phyloP scores from a whole-genome alignment of 139 green algal species.

The Coelastrella sp. region DNA sequence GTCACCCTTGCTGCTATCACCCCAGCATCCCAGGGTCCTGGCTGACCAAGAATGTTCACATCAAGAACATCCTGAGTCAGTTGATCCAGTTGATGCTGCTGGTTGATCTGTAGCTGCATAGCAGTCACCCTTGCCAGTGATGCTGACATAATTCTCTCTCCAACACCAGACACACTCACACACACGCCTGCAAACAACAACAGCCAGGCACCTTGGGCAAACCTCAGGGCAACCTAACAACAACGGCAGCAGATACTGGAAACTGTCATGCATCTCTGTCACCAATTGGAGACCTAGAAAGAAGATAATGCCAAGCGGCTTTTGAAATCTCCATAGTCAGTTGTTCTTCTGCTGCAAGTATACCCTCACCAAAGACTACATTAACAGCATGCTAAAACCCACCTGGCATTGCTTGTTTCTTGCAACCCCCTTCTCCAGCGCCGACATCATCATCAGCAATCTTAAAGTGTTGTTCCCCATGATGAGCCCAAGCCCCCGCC shows the following conservation, averaged over 20 bases:
- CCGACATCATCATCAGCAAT: neutral
- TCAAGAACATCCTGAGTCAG: neutral
- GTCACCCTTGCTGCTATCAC: constrained; percentile 22
- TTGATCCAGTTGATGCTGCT: neutral
- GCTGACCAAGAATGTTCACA: neutral
- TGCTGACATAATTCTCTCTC: constrained; percentile 76
- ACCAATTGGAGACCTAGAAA: too few species aligned
- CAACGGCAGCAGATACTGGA: too few species aligned
- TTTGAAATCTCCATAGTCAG: too few species aligned
- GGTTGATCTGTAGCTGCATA: neutral
- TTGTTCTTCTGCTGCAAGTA: too few species aligned
- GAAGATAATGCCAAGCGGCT: too few species aligned
- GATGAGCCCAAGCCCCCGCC: constrained; percentile 83
- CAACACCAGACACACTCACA: constrained; percentile 78
- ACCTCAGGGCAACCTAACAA: too few species aligned
- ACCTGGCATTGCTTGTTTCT: too few species aligned
- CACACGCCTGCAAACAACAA: constrained; percentile 52
- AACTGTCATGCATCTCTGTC: too few species aligned
- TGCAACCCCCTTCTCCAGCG: too few species aligned
- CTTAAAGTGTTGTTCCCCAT: constrained; percentile 16
- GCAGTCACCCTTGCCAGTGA: constrained; percentile 63
- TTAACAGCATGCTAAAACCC: too few species aligned
- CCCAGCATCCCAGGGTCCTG: constrained; percentile 32
- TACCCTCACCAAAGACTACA: too few species aligned
- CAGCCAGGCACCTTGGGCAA: neutral